Base-by-base conservation (phyloP, 2,329 filamentous ascomycete genomes). In the Setomelanomma holmii region DNA sequence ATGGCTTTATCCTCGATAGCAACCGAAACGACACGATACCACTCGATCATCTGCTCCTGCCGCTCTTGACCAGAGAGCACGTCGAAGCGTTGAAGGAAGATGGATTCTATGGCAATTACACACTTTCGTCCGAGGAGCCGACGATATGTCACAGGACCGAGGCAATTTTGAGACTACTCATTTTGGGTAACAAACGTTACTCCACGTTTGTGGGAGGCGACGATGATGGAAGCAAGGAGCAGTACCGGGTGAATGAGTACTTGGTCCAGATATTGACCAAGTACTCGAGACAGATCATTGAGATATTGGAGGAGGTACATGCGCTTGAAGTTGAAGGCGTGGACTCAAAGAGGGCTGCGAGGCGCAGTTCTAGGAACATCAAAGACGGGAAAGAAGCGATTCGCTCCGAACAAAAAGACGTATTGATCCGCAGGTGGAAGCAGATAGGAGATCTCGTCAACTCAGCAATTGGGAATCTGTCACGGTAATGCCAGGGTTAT, bases 141-240 rank as follows among this genome's bases (percentile, higher is more conserved):
- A 68, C 68, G 16, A 62, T 76, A 30, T 80, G 78, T 53, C 76
- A 79, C 63, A 76, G 77, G 23, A 80, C 78, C 3, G 76, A 79
- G 52, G 76, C 77, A 7, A 76, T 77, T 1, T 63, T 80, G 3
- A 71, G 78, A 12, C 63, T 73, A 14, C 53, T 74, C 4, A 58
- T 64, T 4, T 54, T 75, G 3, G 69, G 70, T 20, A 51, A 55
- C 10, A 63, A 63, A 30, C 58, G 68, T 14, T 72, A 71, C 47
- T 52, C 68, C 14, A 61, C 63, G 2, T 75, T 74, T 47, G 59
- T 71, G 6, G 49, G 62, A 6, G 72, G 67, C 1, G 64, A 63
- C 16, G 68, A 72, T 45, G 71, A 75, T 63, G 54, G 71, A 46
- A 54, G 52, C 55, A 50, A 58, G 59, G 68, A 79, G 60, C 52